These are phyloP conservation scores for Aspergillus neoniger DNA, from an alignment of 2,329 filamentous ascomycete species.

Conservation along the genomic window DNA sequence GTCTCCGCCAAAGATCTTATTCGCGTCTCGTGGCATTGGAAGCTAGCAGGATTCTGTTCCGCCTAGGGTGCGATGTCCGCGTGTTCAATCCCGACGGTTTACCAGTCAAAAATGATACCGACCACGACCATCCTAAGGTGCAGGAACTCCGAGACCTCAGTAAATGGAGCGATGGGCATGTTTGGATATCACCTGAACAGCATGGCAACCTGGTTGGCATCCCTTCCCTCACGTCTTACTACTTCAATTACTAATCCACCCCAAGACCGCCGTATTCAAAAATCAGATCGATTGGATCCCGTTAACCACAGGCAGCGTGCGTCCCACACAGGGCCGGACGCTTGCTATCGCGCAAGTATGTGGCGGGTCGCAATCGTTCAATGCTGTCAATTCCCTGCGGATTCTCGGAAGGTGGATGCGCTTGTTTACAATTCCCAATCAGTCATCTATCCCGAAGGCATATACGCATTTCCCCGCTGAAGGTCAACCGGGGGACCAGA, in stretches of 20 bases:
- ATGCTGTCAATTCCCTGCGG: constrained; percentile 66
- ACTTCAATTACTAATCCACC: not conserved
- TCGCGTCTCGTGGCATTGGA: constrained; percentile 63
- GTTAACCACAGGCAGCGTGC: constrained; percentile 60
- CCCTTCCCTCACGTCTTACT: not conserved
- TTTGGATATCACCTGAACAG: constrained; percentile 68
- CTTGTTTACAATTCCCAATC: constrained; percentile 68
- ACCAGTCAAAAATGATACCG: constrained; percentile 64
- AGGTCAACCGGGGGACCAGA: constrained; percentile 47
- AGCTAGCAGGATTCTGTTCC: constrained; percentile 60
- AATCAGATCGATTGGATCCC: constrained; percentile 73
- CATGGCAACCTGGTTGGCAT: constrained; percentile 61
- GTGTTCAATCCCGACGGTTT: constrained; percentile 61
- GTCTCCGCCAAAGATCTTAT: constrained; percentile 59
- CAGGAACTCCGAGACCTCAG: constrained; percentile 64
- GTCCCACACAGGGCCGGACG: constrained; percentile 67
- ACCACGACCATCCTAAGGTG: constrained; percentile 61
- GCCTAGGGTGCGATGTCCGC: constrained; percentile 67
- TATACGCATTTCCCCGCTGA: constrained; percentile 64
- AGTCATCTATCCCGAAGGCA: constrained; percentile 64
- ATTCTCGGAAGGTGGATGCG: constrained; percentile 70
- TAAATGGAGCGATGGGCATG: constrained; percentile 65
- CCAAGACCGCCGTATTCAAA: constrained; percentile 65
- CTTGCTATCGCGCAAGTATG: constrained; percentile 64
- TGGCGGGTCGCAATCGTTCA: constrained; percentile 68